A percentile compares a stretch with the other conserved stretches of the same genome.
phyloP scores from a whole-genome alignment of 176 grass and related monocot genomes.

The Carex kokanica region DNA sequence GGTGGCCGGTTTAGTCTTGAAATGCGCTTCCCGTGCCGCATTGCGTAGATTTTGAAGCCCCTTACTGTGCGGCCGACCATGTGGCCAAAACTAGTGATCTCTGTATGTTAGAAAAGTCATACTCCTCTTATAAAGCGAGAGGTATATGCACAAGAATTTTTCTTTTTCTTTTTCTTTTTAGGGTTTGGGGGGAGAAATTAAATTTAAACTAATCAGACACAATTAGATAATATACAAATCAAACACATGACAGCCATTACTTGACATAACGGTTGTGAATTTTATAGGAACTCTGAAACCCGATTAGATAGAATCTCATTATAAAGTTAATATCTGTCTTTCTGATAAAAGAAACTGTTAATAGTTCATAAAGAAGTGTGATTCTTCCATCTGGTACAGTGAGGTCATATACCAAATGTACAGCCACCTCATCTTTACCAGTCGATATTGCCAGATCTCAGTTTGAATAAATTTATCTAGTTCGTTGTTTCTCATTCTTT shows the following conservation, averaged over 20 bases:
- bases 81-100: conserved; percentile 43
- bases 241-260: too few relatives aligned
- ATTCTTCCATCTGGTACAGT: background rate
- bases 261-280: too few relatives aligned
- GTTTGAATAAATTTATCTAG: background rate
- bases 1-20: conserved; percentile 74
- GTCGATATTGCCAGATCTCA: background rate
- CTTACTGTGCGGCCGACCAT: conserved; percentile 42
- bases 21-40: conserved; percentile 74
- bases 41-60: conserved; percentile 66
- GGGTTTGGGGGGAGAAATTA: background rate
- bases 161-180: too few relatives aligned
- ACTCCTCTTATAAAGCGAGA: background rate
- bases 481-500: background rate
- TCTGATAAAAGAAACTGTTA: background rate
- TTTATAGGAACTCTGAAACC: too few relatives aligned
- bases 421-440: background rate
- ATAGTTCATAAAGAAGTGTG: background rate
- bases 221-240: too few relatives aligned
- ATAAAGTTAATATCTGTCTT: background rate
- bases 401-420: background rate
- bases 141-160: background rate
- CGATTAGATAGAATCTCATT: background rate
- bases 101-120: conserved; percentile 29
- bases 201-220: too few relatives aligned